Conservation (phyloP, 176 grass and related monocot species). For the Oryza officinalis region DNA sequence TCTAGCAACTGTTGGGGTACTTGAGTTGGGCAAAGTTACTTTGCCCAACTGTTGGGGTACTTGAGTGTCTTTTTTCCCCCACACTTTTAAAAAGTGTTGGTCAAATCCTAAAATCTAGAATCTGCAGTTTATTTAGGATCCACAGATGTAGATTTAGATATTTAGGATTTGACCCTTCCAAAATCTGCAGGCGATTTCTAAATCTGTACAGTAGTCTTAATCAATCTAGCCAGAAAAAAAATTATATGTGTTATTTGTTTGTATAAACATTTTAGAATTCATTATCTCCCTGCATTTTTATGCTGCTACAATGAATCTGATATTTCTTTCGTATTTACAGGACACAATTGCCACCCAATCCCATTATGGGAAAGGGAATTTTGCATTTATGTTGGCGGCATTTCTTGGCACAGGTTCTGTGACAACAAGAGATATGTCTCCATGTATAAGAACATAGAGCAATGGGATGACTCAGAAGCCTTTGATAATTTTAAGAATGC, state of each 20-base stretch:
- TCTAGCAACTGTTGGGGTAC: too few species aligned
- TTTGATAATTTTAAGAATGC: conserved; percentile 47
- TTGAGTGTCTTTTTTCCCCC: too few species aligned
- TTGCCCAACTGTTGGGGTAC: too few species aligned
- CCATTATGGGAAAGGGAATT: conserved; percentile 71
- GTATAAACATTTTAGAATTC: neutral
- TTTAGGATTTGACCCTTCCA: neutral
- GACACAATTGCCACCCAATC: conserved; percentile 15
- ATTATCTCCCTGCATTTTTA: neutral
- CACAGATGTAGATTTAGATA: too few species aligned
- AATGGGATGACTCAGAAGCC: conserved; percentile 53
- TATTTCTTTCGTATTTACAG: conserved; percentile 23
- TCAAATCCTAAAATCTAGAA: too few species aligned
- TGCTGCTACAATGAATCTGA: conserved; percentile 10
- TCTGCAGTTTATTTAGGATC: too few species aligned
- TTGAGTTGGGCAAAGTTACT: too few species aligned
- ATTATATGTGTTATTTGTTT: neutral
- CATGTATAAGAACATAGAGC: conserved; percentile 30
- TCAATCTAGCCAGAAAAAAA: neutral
- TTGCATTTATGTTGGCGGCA: conserved; percentile 40
- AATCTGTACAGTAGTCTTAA: neutral
- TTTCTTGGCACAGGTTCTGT: conserved; percentile 53
- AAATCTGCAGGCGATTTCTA: neutral
- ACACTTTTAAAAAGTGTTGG: too few species aligned
- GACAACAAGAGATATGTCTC: conserved; percentile 44